Evolutionary conservation across 306 rosid genomes (phyloP).

Genomic region (Acacia confusa): DNA sequence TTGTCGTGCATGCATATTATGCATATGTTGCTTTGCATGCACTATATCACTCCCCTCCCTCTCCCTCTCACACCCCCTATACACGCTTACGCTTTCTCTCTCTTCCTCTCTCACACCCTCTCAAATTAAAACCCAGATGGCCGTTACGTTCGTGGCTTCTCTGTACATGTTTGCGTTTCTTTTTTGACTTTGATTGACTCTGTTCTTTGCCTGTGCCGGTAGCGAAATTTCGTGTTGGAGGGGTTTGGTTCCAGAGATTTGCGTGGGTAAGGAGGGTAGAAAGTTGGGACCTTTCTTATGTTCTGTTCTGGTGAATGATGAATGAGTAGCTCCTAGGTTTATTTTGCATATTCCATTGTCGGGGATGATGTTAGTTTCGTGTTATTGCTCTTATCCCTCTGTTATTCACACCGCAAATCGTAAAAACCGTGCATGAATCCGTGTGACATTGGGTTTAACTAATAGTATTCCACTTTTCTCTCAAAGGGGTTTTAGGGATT

Average conservation of each 20-base stretch:
- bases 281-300: constrained; percentile 27
- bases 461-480: constrained; percentile 10
- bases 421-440: constrained; percentile 34
- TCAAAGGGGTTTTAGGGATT: constrained; percentile 52
- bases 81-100: constrained; percentile 44
- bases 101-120: constrained; percentile 40
- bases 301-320: constrained; percentile 27
- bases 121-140: constrained; percentile 19
- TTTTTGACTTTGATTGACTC: constrained; percentile 33
- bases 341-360: constrained; percentile 25
- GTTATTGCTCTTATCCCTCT: constrained; percentile 5
- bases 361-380: constrained; percentile 19
- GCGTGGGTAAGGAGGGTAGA: not conserved
- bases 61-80: constrained; percentile 29
- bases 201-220: constrained; percentile 22
- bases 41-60: constrained; percentile 55
- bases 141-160: constrained; percentile 30
- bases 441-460: constrained; percentile 6
- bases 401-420: constrained; percentile 30
- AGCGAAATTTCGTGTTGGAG: not conserved
- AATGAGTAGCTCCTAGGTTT: constrained; percentile 30
- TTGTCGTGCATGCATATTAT: constrained; percentile 99
- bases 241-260: constrained; percentile 20
- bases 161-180: constrained; percentile 16
- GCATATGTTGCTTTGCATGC: constrained; percentile 93